Conservation (phyloP, 805 yeast genomes). For the Ogataea trehaloabstinens region DNA sequence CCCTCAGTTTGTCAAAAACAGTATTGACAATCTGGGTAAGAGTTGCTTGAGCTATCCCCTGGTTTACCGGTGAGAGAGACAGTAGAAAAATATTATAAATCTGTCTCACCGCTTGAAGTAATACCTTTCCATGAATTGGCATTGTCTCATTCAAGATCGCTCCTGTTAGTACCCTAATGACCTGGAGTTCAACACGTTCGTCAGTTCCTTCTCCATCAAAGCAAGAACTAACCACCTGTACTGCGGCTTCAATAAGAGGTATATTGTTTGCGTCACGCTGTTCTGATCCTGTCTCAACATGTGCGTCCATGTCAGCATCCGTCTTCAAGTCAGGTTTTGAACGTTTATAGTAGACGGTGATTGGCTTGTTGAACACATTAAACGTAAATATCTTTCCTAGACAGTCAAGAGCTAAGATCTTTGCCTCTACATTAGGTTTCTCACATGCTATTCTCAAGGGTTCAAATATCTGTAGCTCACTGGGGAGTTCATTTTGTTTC, state of each 20-base stretch:
- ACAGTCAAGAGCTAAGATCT: conserved; percentile 76
- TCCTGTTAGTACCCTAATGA: conserved; percentile 85
- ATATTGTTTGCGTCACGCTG: conserved; percentile 32
- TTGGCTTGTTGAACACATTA: conserved; percentile 63
- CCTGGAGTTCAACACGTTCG: conserved; percentile 85
- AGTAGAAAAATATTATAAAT: conserved; percentile 89
- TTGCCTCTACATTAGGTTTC: conserved; percentile 59
- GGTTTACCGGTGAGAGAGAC: conserved; percentile 78
- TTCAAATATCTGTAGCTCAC: conserved; percentile 62
- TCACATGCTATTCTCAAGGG: conserved; percentile 78
- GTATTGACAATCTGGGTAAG: conserved; percentile 86
- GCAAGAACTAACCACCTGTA: conserved; percentile 78
- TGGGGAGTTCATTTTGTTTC: conserved; percentile 38
- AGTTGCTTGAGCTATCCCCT: conserved; percentile 93
- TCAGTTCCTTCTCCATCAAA: conserved; percentile 93
- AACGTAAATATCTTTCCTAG: conserved; percentile 88
- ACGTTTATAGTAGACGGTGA: conserved; percentile 43
- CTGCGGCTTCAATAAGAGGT: conserved; percentile 73
- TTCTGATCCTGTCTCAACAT: conserved; percentile 36
- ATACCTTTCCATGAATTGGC: conserved; percentile 86
- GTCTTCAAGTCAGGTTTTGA: conserved; percentile 26
- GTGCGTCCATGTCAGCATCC: conserved; percentile 43
- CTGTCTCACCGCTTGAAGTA: conserved; percentile 87
- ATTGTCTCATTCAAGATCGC: conserved; percentile 77
- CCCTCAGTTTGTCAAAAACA: conserved; percentile 67